phyloP scores from a whole-genome alignment of 257 asterid genomes.

The Petrea volubilis region DNA sequence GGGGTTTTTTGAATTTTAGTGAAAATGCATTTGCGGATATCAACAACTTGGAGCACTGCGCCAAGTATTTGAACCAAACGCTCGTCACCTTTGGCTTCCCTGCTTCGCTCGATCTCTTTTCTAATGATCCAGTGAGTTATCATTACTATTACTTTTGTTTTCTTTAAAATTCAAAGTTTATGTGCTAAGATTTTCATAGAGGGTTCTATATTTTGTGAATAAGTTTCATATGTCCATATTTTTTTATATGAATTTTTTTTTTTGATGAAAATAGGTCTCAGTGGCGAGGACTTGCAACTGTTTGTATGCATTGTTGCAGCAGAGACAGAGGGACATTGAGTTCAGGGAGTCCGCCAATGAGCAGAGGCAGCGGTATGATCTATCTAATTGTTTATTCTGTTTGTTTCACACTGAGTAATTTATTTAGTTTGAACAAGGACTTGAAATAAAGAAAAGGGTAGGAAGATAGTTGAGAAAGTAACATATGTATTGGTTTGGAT shows the following conservation, averaged over 20 bases:
- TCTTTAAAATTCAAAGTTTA: neutral
- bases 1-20: slow-evolving; percentile 28
- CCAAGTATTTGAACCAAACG: slow-evolving; percentile 90
- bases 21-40: slow-evolving; percentile 75
- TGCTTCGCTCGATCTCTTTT: slow-evolving; percentile 93
- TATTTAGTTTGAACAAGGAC: neutral
- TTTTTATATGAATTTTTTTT: too few relatives aligned
- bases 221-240: neutral
- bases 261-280: slow-evolving; percentile 62
- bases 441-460: neutral
- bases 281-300: slow-evolving; percentile 96
- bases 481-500: neutral
- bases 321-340: too few relatives aligned
- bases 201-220: neutral
- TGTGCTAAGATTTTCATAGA: neutral
- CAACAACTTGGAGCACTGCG: slow-evolving; percentile 92
- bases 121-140: slow-evolving; percentile 79
- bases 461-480: neutral
- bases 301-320: slow-evolving; percentile 84
- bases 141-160: neutral
- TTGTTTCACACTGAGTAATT: neutral
- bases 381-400: neutral
- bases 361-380: slow-evolving; percentile 82
- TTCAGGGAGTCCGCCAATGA: slow-evolving; percentile 92
- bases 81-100: slow-evolving; percentile 91